These are phyloP conservation scores for Blastobotrys apis DNA, from an alignment of 1,139 yeast genomes.

Conservation along the genomic window DNA sequence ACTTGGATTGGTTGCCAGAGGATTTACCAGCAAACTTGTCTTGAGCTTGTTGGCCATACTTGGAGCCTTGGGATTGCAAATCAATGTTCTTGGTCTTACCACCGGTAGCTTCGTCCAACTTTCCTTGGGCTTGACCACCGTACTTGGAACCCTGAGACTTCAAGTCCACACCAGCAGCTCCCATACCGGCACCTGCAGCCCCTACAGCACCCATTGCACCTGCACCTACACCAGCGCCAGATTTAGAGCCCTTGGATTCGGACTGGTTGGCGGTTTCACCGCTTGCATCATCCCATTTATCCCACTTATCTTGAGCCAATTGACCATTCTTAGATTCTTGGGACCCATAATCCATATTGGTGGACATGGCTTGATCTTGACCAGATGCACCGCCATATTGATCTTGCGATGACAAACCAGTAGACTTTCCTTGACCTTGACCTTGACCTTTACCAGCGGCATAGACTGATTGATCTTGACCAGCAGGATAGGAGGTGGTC, in stretches of 20 bases:
- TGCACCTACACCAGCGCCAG: conserved; percentile 7
- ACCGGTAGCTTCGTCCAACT: conserved; percentile 2
- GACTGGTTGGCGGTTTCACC: no score
- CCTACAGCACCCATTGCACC: conserved; percentile 1
- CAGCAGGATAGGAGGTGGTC: no score
- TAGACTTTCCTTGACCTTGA: not conserved
- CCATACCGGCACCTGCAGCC: conserved; percentile 1
- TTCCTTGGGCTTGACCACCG: not conserved
- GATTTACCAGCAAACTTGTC: not conserved
- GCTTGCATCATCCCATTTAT: no score
- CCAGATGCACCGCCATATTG: not conserved
- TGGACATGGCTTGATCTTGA: not conserved
- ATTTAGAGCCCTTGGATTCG: not conserved
- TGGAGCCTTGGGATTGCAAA: not conserved
- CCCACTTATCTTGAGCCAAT: no score
- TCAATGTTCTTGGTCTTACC: conserved; percentile 2
- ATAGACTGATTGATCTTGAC: not conserved
- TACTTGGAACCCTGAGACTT: not conserved
- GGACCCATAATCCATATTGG: no score
- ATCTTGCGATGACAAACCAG: no score
- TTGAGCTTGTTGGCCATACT: not conserved
- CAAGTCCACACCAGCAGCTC: not conserved
- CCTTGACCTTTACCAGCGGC: not conserved
- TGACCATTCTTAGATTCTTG: no score
- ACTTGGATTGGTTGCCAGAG: not conserved